phyloP scores from a whole-genome alignment of 352 stramenopile species.

The Globisporangium heterothallicum region DNA sequence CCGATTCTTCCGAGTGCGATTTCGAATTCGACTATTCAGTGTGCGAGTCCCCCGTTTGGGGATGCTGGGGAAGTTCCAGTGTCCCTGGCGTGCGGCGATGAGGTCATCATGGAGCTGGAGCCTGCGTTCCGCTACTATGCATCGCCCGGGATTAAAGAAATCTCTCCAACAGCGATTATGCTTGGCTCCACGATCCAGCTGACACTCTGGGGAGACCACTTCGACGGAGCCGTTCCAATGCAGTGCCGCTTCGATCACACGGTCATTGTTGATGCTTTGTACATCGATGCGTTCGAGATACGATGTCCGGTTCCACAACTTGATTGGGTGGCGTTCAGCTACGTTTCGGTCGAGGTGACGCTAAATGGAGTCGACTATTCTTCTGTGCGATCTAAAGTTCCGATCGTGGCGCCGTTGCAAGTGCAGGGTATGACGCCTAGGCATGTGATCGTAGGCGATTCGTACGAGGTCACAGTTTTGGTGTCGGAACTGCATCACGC shows the following conservation, averaged over 20 bases:
- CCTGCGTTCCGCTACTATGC: conserved; percentile 29
- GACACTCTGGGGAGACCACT: conserved; percentile 21
- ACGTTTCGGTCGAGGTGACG: conserved; percentile 26
- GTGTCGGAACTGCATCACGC: conserved; percentile 17
- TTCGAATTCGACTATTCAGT: conserved; percentile 14
- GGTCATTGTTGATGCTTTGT: conserved; percentile 6
- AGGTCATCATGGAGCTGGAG: conserved; percentile 18
- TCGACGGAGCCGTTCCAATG: conserved; percentile 9
- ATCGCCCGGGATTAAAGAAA: conserved; percentile 11
- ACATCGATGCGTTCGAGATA: conserved; percentile 20
- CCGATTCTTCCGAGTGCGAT: conserved; percentile 11
- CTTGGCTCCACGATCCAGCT: conserved; percentile 14
- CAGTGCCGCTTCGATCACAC: conserved; percentile 21
- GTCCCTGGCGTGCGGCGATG: conserved; percentile 23
- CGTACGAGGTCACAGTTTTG: conserved; percentile 17
- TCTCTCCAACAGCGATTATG: conserved; percentile 19
- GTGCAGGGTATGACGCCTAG: conserved; percentile 23
- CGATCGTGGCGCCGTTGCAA: conserved; percentile 20
- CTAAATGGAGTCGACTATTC: conserved; percentile 32
- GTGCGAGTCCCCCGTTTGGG: conserved; percentile 16
- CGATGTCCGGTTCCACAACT: conserved; percentile 22
- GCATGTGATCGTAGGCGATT: conserved; percentile 21
- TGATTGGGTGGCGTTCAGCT: conserved; percentile 9
- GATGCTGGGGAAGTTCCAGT: conserved; percentile 14
- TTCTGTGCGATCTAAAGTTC: conserved; percentile 15